A percentile compares a stretch with the other conserved stretches of the same genome.
Conservation (phyloP, 2,329 filamentous ascomycete species). For the Colletotrichum gloeosporioides region DNA sequence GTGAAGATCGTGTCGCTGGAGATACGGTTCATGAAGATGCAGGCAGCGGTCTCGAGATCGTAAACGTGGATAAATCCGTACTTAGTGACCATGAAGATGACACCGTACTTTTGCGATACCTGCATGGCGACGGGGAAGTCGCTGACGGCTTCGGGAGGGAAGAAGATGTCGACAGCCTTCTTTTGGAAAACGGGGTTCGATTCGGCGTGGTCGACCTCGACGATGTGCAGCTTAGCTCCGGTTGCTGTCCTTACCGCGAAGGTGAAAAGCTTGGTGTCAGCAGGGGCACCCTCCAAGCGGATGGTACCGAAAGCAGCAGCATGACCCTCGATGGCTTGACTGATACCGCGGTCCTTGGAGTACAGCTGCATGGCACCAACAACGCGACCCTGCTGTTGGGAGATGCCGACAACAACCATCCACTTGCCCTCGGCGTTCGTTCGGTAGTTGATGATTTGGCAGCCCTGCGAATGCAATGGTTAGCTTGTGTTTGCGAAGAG, state of each 20-base stretch:
- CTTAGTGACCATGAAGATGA: constrained; percentile 97
- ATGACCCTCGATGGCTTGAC: constrained; percentile 97
- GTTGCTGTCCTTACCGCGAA: constrained; percentile 91
- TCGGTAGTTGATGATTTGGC: constrained; percentile 99
- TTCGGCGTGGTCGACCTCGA: constrained; percentile 93
- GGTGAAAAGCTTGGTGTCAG: constrained; percentile 94
- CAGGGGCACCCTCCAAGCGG: constrained; percentile 84
- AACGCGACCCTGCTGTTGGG: constrained; percentile 89
- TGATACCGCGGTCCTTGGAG: constrained; percentile 94
- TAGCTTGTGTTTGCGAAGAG: not conserved
- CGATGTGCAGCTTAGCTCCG: constrained; percentile 94
- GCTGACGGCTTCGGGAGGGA: constrained; percentile 92
- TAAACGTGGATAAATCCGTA: constrained; percentile 99
- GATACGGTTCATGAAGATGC: constrained; percentile 99
- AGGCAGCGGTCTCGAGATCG: constrained; percentile 92
- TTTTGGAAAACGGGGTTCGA: constrained; percentile 90
- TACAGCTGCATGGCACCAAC: constrained; percentile 97
- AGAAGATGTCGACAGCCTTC: constrained; percentile 97
- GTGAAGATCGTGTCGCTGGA: constrained; percentile 99
- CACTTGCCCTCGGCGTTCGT: constrained; percentile 95
- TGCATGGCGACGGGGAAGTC: constrained; percentile 99
- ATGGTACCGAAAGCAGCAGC: constrained; percentile 93
- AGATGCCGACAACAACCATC: constrained; percentile 98
- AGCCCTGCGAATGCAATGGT: constrained; percentile 62
- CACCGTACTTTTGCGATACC: constrained; percentile 93